phyloP scores from a whole-genome alignment of 805 yeast species.

The Phaffomyces antillensis region DNA sequence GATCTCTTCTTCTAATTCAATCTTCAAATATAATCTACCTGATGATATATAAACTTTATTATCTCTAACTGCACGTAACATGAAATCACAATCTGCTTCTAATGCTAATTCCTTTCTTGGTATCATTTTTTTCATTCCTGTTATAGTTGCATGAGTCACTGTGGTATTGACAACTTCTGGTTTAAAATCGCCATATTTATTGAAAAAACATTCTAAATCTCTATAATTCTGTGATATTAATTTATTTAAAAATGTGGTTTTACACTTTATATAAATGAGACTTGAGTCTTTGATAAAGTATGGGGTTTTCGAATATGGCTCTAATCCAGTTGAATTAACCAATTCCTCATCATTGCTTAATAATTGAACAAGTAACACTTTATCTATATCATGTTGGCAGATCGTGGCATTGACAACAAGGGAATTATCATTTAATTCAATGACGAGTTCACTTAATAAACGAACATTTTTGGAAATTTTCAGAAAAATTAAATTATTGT shows the following conservation, averaged over 20 bases:
- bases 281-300: not conserved
- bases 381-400: no score
- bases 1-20: not conserved
- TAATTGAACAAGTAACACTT: no score
- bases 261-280: not conserved
- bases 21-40: not conserved
- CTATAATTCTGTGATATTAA: not conserved
- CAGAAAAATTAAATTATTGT: no score
- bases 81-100: not conserved
- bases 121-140: no score
- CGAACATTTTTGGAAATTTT: no score
- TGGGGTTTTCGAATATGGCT: not conserved
- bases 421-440: no score
- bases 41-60: not conserved
- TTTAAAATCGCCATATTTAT: conserved; percentile 1
- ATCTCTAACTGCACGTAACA: not conserved
- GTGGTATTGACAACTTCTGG: not conserved
- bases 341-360: no score
- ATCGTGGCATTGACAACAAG: no score
- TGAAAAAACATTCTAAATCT: conserved; percentile 1
- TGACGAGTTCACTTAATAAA: no score
- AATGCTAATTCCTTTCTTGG: not conserved
- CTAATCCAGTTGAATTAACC: no score
- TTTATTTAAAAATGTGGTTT: not conserved
- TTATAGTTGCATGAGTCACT: no score